A percentile compares a stretch with the other conserved stretches of the same genome.
Evolutionary conservation across 208 protist genomes (phyloP).

Genomic region (Trichomonas gallinae): DNA sequence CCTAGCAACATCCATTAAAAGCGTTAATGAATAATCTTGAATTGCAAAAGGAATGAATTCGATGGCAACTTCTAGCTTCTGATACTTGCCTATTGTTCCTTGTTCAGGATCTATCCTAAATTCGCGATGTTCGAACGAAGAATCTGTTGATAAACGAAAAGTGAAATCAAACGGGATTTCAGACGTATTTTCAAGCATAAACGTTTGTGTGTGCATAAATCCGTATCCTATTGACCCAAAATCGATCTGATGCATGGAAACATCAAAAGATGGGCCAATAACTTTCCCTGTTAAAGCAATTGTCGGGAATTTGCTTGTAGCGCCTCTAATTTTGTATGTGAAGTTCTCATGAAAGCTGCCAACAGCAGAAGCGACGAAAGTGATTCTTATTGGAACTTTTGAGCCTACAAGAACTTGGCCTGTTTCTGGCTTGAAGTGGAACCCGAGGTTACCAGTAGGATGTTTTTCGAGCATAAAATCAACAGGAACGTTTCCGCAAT

Average conservation of each 20-base stretch:
- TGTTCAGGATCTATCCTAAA: not conserved
- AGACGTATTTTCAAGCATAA: not conserved
- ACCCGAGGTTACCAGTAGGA: not conserved
- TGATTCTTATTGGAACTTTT: not conserved
- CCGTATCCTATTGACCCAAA: not conserved
- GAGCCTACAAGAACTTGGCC: not conserved
- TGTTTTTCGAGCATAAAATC: not conserved
- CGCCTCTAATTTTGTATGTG: not conserved
- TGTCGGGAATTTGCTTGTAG: not conserved
- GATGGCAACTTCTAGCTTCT: not conserved
- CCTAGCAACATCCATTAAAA: not conserved
- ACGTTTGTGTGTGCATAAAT: not conserved
- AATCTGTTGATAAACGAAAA: not conserved
- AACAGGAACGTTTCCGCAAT: not conserved
- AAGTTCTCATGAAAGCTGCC: not conserved
- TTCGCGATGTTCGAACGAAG: not conserved
- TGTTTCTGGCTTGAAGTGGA: not conserved
- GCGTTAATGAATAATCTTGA: not conserved
- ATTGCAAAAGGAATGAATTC: not conserved
- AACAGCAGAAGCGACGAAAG: not conserved
- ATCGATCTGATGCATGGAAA: not conserved
- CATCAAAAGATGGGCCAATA: not conserved
- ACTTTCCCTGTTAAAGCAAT: not conserved
- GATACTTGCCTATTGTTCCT: not conserved
- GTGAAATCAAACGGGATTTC: conserved; percentile 10